Evolutionary conservation across 257 asterid genomes (phyloP).

Genomic region (Lantana camara): DNA sequence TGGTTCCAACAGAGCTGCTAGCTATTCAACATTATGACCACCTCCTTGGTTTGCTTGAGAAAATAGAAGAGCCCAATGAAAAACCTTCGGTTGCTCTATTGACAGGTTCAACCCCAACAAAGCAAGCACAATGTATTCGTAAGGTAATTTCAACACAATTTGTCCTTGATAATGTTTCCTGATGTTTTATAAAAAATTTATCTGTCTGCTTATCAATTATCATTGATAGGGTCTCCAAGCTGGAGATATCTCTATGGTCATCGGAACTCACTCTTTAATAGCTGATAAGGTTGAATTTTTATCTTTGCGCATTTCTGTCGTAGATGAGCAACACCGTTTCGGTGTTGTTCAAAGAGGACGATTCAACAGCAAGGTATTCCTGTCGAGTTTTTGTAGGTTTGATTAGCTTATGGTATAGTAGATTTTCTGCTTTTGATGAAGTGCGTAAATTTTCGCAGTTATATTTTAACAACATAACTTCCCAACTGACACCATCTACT

Average conservation of each 20-base stretch:
- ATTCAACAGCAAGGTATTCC: constrained; percentile 88
- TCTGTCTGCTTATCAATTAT: constrained; percentile 33
- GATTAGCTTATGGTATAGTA: background rate
- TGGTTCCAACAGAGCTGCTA: constrained; percentile 98
- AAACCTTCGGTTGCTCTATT: constrained; percentile 81
- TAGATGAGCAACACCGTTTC: constrained; percentile 96
- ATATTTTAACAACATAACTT: constrained; percentile 55
- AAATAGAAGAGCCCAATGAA: constrained; percentile 41
- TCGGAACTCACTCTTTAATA: constrained; percentile 91
- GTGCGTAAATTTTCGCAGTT: constrained; percentile 58
- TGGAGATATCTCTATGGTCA: constrained; percentile 87
- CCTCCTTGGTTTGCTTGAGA: constrained; percentile 68
- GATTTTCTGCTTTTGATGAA: background rate
- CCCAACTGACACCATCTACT: constrained; percentile 50
- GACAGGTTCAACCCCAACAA: constrained; percentile 87
- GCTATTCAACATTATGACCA: constrained; percentile 92
- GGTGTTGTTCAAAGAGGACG: constrained; percentile 97
- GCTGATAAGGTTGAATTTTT: constrained; percentile 88
- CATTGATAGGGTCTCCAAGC: constrained; percentile 71
- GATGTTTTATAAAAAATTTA: constrained; percentile 18
- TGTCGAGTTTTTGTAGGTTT: constrained; percentile 2
- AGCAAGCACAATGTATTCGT: constrained; percentile 68
- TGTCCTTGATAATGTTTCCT: constrained; percentile 2
- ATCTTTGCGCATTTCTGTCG: constrained; percentile 82
- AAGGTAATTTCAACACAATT: constrained; percentile 45